Evolutionary conservation across 768 basidiomycete species (phyloP).

Genomic region (Cyclocybe aegerita): DNA sequence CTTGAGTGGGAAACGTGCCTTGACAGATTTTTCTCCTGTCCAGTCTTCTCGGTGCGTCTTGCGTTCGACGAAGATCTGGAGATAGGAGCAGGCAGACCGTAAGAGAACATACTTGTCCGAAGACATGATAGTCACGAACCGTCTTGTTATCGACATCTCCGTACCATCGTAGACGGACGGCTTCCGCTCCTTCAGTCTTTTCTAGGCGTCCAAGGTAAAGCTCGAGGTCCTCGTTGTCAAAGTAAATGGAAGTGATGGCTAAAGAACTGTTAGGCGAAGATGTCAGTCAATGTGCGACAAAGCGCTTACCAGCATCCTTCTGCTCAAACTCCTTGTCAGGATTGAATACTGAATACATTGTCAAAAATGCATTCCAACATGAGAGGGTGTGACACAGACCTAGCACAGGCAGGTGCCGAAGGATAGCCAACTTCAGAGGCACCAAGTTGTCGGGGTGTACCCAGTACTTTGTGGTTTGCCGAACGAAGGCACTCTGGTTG

Average conservation of each 20-base stretch:
- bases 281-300: neutral
- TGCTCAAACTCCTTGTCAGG: slow-evolving; percentile 88
- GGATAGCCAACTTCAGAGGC: slow-evolving; percentile 88
- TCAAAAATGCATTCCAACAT: neutral
- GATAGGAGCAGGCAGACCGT: neutral
- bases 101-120: neutral
- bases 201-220: slow-evolving; percentile 95
- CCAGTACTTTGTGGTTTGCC: slow-evolving; percentile 99
- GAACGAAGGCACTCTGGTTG: slow-evolving; percentile 94
- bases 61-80: slow-evolving; percentile 81
- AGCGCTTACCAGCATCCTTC: slow-evolving; percentile 68
- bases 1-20: slow-evolving; percentile 93
- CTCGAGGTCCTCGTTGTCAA: slow-evolving; percentile 93
- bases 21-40: slow-evolving; percentile 99
- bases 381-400: slow-evolving; percentile 63
- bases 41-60: slow-evolving; percentile 97
- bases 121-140: slow-evolving; percentile 39
- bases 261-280: slow-evolving; percentile 9
- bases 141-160: slow-evolving; percentile 83
- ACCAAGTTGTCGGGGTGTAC: slow-evolving; percentile 96
- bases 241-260: slow-evolving; percentile 98
- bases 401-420: slow-evolving; percentile 90
- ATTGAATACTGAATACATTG: slow-evolving; percentile 70
- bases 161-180: slow-evolving; percentile 96
- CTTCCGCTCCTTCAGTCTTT: slow-evolving; percentile 98